Conservation (phyloP, 148 eudicot species). For the Oxyria digyna region DNA sequence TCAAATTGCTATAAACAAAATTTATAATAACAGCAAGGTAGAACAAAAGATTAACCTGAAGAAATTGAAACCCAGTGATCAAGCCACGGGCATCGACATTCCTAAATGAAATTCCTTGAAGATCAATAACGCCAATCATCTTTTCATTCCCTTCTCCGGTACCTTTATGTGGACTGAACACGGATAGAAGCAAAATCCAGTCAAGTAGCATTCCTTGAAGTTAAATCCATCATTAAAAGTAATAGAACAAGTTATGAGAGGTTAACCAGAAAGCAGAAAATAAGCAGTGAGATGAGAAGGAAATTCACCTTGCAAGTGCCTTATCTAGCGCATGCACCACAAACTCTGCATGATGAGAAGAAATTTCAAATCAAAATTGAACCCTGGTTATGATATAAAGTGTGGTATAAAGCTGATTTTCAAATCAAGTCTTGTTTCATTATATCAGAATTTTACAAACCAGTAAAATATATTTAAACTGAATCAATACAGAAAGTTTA, state of each 20-base stretch:
- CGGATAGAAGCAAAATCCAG: background rate
- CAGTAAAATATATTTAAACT: background rate
- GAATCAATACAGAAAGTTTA: background rate
- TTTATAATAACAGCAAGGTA: background rate
- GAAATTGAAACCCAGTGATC: slow-evolving; percentile 48
- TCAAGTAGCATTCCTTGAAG: background rate
- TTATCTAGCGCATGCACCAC: slow-evolving; percentile 50
- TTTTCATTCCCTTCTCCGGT: slow-evolving; percentile 43
- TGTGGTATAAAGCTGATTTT: background rate
- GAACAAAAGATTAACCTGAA: slow-evolving; percentile 26
- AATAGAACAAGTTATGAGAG: background rate
- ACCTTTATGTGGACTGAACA: slow-evolving; percentile 33
- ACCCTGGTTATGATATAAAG: background rate
- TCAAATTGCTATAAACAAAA: background rate
- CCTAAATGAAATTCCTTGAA: slow-evolving; percentile 27
- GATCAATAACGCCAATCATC: slow-evolving; percentile 39
- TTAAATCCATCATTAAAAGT: too few relatives aligned
- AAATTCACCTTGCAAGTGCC: slow-evolving; percentile 39
- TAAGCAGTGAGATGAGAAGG: background rate
- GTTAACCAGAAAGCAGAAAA: background rate
- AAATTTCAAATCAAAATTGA: slow-evolving; percentile 6
- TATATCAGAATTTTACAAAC: too few relatives aligned
- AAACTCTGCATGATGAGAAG: slow-evolving; percentile 28
- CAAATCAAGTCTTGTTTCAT: background rate
- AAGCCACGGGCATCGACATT: slow-evolving; percentile 43